phyloP scores from a whole-genome alignment of 495 filamentous ascomycete genomes.

The Ramalina intermedia region DNA sequence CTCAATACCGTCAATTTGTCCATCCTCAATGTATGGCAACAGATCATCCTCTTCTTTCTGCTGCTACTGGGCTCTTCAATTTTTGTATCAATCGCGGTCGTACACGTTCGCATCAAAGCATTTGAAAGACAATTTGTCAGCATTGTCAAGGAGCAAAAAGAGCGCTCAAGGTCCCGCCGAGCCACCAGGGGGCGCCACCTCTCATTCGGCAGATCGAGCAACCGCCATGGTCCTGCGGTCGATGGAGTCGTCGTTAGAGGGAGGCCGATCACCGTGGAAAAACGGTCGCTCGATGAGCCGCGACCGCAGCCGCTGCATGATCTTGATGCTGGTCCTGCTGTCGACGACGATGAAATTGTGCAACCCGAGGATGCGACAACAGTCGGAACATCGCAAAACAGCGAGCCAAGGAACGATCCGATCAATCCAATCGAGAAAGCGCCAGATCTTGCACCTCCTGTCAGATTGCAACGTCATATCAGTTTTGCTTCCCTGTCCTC shows the following conservation, averaged over 20 bases:
- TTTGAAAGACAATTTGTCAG: slow-evolving; percentile 55
- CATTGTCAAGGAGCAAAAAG: slow-evolving; percentile 35
- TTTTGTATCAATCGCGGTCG: slow-evolving; percentile 47
- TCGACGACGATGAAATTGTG: background rate
- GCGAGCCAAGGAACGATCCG: too few species aligned
- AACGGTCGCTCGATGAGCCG: background rate
- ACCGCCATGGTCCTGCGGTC: background rate
- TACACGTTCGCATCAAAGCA: slow-evolving; percentile 42
- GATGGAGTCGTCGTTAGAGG: slow-evolving; percentile 8
- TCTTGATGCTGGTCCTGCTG: background rate
- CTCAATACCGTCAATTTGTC: slow-evolving; percentile 58
- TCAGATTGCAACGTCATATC: slow-evolving; percentile 7
- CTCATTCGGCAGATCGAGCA: slow-evolving; percentile 2
- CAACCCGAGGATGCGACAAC: too few species aligned
- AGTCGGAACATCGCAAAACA: too few species aligned
- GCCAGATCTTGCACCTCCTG: slow-evolving; percentile 20
- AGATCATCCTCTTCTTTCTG: slow-evolving; percentile 56
- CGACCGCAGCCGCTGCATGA: background rate
- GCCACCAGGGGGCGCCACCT: background rate
- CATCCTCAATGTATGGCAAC: slow-evolving; percentile 65
- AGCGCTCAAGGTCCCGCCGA: slow-evolving; percentile 3
- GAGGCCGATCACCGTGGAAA: slow-evolving; percentile 2
- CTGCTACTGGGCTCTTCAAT: slow-evolving; percentile 61
- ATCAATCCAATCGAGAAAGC: background rate
- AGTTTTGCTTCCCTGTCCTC: slow-evolving; percentile 18